These are phyloP conservation scores for Hymenoscyphus albidus DNA, from an alignment of 2,329 filamentous ascomycete genomes.

Conservation along the genomic window DNA sequence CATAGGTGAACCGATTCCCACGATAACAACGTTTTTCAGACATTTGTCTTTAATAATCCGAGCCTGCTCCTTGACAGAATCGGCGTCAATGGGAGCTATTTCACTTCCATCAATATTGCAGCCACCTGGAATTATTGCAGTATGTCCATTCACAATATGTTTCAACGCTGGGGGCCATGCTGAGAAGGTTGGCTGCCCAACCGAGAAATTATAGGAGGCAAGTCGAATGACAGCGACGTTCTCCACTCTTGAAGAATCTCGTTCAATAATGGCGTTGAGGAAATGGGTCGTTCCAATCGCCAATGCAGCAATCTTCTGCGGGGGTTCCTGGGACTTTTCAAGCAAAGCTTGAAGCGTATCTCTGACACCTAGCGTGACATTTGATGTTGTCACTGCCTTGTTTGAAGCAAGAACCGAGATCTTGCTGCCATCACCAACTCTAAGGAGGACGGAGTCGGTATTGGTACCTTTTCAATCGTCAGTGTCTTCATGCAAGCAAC, in stretches of 20 bases:
- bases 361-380: constrained; percentile 27
- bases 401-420: constrained; percentile 25
- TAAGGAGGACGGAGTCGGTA: constrained; percentile 22
- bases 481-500: neutral
- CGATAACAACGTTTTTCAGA: constrained; percentile 42
- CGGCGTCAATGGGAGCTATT: constrained; percentile 38
- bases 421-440: neutral
- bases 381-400: constrained; percentile 28
- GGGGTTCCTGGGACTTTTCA: constrained; percentile 19
- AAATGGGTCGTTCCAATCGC: constrained; percentile 42
- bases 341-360: constrained; percentile 23
- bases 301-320: constrained; percentile 19
- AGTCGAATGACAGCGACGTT: constrained; percentile 46
- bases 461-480: constrained; percentile 34
- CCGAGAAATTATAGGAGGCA: constrained; percentile 45
- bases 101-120: constrained; percentile 46
- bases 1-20: constrained; percentile 55
- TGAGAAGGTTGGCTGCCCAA: constrained; percentile 45
- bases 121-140: constrained; percentile 46
- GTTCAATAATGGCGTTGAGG: constrained; percentile 7
- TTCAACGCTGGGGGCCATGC: constrained; percentile 45
- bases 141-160: constrained; percentile 45
- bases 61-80: constrained; percentile 39
- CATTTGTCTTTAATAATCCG: constrained; percentile 18
- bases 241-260: constrained; percentile 31